Percentiles rank a stretch among this genome's conserved stretches.
These are phyloP conservation scores for Colletotrichum sp. DNA, from an alignment of 2,329 filamentous ascomycete species.

Conservation along the genomic window DNA sequence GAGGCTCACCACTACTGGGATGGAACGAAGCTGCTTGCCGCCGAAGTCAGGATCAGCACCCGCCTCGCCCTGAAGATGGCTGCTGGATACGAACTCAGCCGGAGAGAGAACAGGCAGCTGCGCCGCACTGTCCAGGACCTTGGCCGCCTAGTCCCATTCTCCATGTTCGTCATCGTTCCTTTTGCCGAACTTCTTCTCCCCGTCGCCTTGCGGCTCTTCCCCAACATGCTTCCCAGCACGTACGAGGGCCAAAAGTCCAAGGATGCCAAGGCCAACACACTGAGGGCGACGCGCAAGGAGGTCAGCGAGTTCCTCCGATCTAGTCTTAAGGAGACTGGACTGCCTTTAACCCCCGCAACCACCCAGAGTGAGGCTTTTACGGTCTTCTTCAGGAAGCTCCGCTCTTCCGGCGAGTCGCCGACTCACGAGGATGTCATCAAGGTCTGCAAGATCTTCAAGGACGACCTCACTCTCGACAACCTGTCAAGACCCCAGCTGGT, in stretches of 20 bases:
- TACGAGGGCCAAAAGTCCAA: constrained; percentile 92
- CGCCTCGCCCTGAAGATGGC: constrained; percentile 96
- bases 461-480: constrained; percentile 97
- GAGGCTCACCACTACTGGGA: constrained; percentile 97
- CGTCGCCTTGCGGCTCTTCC: constrained; percentile 91
- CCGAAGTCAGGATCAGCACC: constrained; percentile 92
- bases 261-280: constrained; percentile 81
- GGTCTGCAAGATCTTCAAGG: constrained; percentile 98
- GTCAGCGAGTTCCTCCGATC: constrained; percentile 89
- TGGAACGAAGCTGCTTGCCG: constrained; percentile 91
- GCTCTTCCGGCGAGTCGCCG: constrained; percentile 88
- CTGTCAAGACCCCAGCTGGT: constrained; percentile 93
- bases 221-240: constrained; percentile 95
- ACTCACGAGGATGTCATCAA: constrained; percentile 93
- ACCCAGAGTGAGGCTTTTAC: constrained; percentile 93
- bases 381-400: constrained; percentile 96
- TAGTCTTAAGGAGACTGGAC: constrained; percentile 90
- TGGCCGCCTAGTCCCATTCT: constrained; percentile 91
- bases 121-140: constrained; percentile 94
- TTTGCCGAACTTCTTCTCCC: constrained; percentile 94
- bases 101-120: constrained; percentile 91
- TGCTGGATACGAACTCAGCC: constrained; percentile 93
- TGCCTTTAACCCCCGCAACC: constrained; percentile 83
- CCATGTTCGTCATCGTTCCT: constrained; percentile 94
- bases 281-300: constrained; percentile 89